phyloP scores from a whole-genome alignment of 345 rosid species.

The Diplotaxis tenuifolia region DNA sequence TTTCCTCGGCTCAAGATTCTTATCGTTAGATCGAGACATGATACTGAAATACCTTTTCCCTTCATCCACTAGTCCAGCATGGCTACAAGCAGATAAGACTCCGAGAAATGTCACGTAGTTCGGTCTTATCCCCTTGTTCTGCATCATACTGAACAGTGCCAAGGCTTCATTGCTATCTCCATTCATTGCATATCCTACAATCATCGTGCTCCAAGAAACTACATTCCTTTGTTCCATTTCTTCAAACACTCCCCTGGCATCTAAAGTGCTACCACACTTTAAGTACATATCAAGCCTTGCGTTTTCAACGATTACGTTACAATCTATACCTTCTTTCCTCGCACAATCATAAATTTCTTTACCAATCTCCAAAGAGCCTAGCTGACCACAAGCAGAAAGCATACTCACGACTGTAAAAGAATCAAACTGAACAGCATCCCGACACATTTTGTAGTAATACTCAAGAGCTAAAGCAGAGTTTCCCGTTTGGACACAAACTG shows the following conservation, averaged over 20 bases:
- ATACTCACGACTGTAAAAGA: constrained; percentile 43
- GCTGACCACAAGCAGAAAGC: constrained; percentile 52
- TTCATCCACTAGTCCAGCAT: constrained; percentile 46
- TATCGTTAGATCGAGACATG: constrained; percentile 38
- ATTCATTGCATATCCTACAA: constrained; percentile 50
- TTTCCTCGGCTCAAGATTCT: constrained; percentile 39
- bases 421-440: constrained; percentile 38
- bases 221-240: constrained; percentile 45
- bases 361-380: constrained; percentile 48
- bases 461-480: constrained; percentile 40
- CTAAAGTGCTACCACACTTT: constrained; percentile 46
- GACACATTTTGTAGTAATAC: constrained; percentile 38
- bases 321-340: constrained; percentile 30
- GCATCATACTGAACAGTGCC: constrained; percentile 40
- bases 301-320: constrained; percentile 46
- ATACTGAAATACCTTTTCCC: constrained; percentile 39
- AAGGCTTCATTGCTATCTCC: constrained; percentile 49
- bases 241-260: constrained; percentile 36
- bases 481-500: constrained; percentile 43
- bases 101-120: constrained; percentile 44
- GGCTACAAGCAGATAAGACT: constrained; percentile 47
- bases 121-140: constrained; percentile 36
- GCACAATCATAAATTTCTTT: constrained; percentile 37
- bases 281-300: constrained; percentile 50
- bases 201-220: constrained; percentile 51